phyloP scores from a whole-genome alignment of 257 asterid species.

The Osmanthus fragrans region DNA sequence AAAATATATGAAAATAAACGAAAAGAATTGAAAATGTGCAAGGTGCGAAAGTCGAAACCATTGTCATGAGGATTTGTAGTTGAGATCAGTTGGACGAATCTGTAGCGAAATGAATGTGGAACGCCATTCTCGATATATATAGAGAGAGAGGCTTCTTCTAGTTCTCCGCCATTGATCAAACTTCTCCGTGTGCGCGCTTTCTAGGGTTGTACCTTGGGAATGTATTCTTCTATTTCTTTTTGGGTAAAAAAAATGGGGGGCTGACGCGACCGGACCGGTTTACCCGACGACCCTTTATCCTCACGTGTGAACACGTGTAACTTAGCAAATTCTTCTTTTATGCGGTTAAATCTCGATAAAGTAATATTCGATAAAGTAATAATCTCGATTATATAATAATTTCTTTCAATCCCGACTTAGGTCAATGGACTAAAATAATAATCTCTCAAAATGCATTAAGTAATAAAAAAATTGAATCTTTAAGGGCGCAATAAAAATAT shows the following conservation, averaged over 20 bases:
- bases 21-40: not conserved
- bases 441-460: too few relatives aligned
- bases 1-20: not conserved
- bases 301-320: constrained; percentile 2
- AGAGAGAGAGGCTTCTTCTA: not conserved
- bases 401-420: too few relatives aligned
- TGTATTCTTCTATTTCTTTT: not conserved
- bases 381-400: too few relatives aligned
- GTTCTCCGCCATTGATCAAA: not conserved
- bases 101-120: not conserved
- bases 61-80: constrained; percentile 1
- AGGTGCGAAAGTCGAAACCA: not conserved
- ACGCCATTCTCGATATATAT: not conserved
- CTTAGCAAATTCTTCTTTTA: not conserved
- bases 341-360: too few relatives aligned
- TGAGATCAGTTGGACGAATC: not conserved
- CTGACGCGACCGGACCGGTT: not conserved
- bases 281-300: not conserved
- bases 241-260: not conserved
- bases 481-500: too few relatives aligned
- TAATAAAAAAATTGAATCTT: too few relatives aligned
- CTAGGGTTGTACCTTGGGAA: constrained; percentile 26
- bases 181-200: constrained; percentile 6
- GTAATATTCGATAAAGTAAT: too few relatives aligned
- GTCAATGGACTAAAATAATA: too few relatives aligned